Base-by-base conservation (phyloP, 2,329 filamentous ascomycete genomes). In the Mycosphaerella arachidis region DNA sequence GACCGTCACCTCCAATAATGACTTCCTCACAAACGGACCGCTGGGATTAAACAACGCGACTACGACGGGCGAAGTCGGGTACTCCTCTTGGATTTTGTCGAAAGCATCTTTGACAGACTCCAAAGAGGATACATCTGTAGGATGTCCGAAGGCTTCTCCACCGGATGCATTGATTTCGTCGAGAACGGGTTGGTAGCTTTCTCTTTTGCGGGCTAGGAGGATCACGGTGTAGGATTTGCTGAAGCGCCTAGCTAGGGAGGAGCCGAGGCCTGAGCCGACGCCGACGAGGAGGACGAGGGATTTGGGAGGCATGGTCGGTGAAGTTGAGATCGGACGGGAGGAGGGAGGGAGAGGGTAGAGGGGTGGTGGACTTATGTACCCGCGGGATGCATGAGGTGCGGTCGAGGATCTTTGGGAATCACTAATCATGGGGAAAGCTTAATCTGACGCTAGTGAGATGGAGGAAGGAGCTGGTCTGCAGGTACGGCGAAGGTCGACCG, bases 41-140 rank as follows among this genome's bases (percentile, higher is more conserved):
- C 79, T 81, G 30, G 86, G 86, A 64, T 91, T 91, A 77, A 85
- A 91, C 18, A 91, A 75, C 2, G 87, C 88, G 0, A 86, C 88
- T 1, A 69, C 70, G 29, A 64, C 64, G 29, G 59, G 58, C n/a
- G 53, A 77, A 1, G 76, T 78, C 0, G 82, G 79, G 46, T 88
- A 80, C 63, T 86, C 79, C 62, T 82, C 76, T 63, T 81, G 75
- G 68, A 90, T 86, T 40, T 78, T 72, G 18, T 84, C 77, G 57
- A 91, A 85, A 0, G 87, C 87, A 1, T 76, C 74, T 51, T 79
- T 77, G 0, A 89, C 74, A 35, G 81, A 83, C 30, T 74, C 70
- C 1, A 78, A 70, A 56, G 84, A 81, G 0, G 84, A 78, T 0
- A 86, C 79, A 66, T 90, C 86, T 0, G 88, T 81, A 4, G 82